Evolutionary conservation across 1,284 basidiomycete species (phyloP).

Genomic region (Ceratorhiza oryzae-sativae): DNA sequence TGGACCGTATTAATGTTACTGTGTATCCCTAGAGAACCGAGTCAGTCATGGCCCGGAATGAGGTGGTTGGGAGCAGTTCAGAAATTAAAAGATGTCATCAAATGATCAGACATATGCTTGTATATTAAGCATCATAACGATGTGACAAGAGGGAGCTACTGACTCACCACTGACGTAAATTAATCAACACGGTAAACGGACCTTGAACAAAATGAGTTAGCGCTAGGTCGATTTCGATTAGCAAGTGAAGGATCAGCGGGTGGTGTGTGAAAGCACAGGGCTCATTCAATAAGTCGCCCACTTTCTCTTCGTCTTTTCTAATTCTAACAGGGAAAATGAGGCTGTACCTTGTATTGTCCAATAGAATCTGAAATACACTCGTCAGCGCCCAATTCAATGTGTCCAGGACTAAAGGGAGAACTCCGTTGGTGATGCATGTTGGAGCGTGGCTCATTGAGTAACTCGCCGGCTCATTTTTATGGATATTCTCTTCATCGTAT

Average conservation of each 20-base stretch:
- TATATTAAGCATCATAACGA: conserved; percentile 57
- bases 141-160: conserved; percentile 26
- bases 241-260: conserved; percentile 51
- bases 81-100: conserved; percentile 20
- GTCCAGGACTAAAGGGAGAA: conserved; percentile 30
- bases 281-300: conserved; percentile 52
- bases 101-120: conserved; percentile 67
- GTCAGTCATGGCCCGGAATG: not conserved
- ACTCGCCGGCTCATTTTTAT: conserved; percentile 71
- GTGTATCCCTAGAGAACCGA: too few relatives aligned
- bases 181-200: too few relatives aligned
- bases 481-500: conserved; percentile 68
- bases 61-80: not conserved
- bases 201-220: conserved; percentile 4
- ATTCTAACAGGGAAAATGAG: conserved; percentile 41
- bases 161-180: too few relatives aligned
- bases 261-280: conserved; percentile 53
- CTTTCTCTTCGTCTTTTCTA: conserved; percentile 49
- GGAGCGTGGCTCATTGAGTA: conserved; percentile 68
- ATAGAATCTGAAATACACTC: too few relatives aligned
- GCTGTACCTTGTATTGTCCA: too few relatives aligned
- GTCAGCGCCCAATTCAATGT: too few relatives aligned
- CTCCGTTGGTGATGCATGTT: conserved; percentile 86
- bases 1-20: too few relatives aligned
- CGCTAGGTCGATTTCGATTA: conserved; percentile 26